Evolutionary conservation across 306 rosid species (phyloP).

Genomic region (Castanea sativa): DNA sequence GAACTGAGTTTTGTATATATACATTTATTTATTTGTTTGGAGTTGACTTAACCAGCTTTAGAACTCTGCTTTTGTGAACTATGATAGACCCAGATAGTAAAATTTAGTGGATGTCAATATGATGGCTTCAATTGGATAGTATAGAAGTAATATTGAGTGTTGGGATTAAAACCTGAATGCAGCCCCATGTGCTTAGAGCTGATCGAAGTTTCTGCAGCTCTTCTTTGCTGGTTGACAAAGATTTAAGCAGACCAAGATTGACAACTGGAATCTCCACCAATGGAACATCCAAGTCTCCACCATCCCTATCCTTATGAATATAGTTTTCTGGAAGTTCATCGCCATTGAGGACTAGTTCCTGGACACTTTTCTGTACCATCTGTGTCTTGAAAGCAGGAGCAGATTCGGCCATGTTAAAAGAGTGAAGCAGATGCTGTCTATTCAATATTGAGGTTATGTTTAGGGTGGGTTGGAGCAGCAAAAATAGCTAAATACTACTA

Average conservation of each 20-base stretch:
- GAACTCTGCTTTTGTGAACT: too few relatives aligned
- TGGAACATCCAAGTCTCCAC: constrained; percentile 23
- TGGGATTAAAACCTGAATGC: constrained; percentile 33
- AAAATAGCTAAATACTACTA: too few relatives aligned
- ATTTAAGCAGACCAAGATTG: constrained; percentile 28
- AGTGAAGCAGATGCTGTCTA: not conserved
- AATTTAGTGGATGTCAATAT: too few relatives aligned
- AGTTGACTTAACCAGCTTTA: too few relatives aligned
- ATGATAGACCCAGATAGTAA: too few relatives aligned
- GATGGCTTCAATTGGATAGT: too few relatives aligned
- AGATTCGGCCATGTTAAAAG: constrained; percentile 26
- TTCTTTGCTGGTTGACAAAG: constrained; percentile 3
- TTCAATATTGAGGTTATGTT: too few relatives aligned
- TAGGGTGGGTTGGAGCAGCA: too few relatives aligned
- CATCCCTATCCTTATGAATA: constrained; percentile 21
- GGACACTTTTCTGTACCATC: constrained; percentile 21
- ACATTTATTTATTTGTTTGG: too few relatives aligned
- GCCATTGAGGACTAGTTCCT: constrained; percentile 28
- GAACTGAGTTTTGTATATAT: too few relatives aligned
- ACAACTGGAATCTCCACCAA: constrained; percentile 29
- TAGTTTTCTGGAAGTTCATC: constrained; percentile 33
- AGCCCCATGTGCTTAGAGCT: constrained; percentile 44
- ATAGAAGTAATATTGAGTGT: too few relatives aligned
- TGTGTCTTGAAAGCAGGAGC: not conserved
- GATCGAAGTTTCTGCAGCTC: constrained; percentile 33